Evolutionary conservation across 2,329 filamentous ascomycete genomes (phyloP), one percentile per base, ranked within the genome.

Genomic region (Whalleya microplaca): DNA sequence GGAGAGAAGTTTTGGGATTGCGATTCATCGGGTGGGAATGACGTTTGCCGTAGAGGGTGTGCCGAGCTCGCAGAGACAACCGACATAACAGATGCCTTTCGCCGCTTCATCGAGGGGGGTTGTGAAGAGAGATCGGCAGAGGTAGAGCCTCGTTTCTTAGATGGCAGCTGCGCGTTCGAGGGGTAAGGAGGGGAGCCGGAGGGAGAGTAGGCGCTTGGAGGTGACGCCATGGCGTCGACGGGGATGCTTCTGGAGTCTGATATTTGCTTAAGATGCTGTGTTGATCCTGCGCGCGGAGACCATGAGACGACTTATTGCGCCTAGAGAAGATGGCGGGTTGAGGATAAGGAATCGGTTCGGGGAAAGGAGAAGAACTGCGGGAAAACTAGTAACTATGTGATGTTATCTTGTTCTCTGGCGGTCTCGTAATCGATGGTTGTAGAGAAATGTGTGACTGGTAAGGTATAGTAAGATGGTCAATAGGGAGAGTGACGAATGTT

Each of bases 21-120:
- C 0, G 66, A 58, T 56, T 84, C 78, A 56, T 86, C 87, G 21
- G 90, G 89, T 0, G 90, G 89, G 69, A 92, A 95, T 0, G 90
- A 92, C 3, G 91, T 93, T 68, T 92, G 89, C 41, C 91, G 89
- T 1, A 95, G 83, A 1, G 88, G 89, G 62, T 91, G 89, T 0
- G 83, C 78, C 1, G 84, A 83, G 16, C 69, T 64, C 14, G 70
- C 68, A 7, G 84, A 84, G 8, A 80, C 73, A 21, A 80, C 76
- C 2, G 86, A 86, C 62, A 86, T 77, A 59, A 74, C 82, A 12
- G 88, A 91, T 5, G 86, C 81, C 70, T 93, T 93, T 68, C 90
- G 87, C 45, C 88, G 86, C 70, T 91, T 91, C 45, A 78, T 72
- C 16, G 76, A 71, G 76, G 79, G 2, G 74, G 76, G 45, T 78